Base-by-base conservation (phyloP, 192 early-diverging fungal genomes). In the Gryganskiella cystojenkinii region DNA sequence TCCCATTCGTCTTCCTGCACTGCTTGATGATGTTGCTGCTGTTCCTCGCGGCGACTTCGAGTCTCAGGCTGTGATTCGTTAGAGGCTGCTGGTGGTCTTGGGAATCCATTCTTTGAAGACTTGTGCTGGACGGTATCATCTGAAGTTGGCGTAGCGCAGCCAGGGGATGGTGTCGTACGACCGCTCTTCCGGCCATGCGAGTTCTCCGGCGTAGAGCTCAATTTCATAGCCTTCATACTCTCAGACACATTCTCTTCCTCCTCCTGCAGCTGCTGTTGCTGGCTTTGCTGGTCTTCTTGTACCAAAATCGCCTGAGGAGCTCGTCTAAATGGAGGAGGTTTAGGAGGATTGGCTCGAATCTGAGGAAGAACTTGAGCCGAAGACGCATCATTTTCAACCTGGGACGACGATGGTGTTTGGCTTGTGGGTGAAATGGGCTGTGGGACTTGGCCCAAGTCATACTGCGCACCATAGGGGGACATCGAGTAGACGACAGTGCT, bases 281-380 rank as follows among this genome's bases (percentile, higher is more conserved):
- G 34, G 35, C 10, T 68, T 34, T 43, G 43, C 27, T 13, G 57
- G 54, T 5, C n/a, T n/a, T 63, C 74, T 14, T 68, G 61, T 7
- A 65, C 22, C 40, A 78, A 37, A 10, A 78, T 69, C 2, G 67
- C 74, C 9, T 78, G 74, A 13, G 74, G 74, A 1, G 24, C 74
- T 19, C 74, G 66, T 8, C 54, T 31, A 42, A 57, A 47, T 13
- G 37, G 37, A 19, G 66, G 66, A 15, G 34, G 31, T 20, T 64
- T 68, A n/a, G 43, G 34, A 11, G 74, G 74, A 30, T 69, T 69
- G 10, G 74, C 74, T 59, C 74, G 31, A 56, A 78, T 78, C 47
- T 78, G 74, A 1, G 74, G 74, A 24, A 78, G 33, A 0, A 78
- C 61, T 15, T 54, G 34, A 5, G 61, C 40, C 1, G 66, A 67